phyloP scores from a whole-genome alignment of 306 rosid genomes.

The Luffa acutangula region DNA sequence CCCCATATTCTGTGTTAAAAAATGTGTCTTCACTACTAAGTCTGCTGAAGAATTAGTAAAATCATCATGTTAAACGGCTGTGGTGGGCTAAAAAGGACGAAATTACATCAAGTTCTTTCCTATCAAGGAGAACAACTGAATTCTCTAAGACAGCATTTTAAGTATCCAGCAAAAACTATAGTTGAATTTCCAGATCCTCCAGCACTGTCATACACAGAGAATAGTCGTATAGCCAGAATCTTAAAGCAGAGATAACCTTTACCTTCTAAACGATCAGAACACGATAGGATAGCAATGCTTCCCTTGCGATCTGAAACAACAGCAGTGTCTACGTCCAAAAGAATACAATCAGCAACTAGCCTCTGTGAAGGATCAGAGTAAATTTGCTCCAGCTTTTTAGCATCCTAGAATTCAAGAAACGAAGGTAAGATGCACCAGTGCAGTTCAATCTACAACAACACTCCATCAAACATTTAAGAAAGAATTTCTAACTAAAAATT shows the following conservation, averaged over 20 bases:
- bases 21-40: not conserved
- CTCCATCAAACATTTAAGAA: not conserved
- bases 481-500: not conserved
- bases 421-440: conserved; percentile 19
- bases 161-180: not conserved
- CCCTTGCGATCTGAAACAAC: conserved; percentile 97
- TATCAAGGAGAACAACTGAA: not conserved
- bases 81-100: not conserved
- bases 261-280: conserved; percentile 72
- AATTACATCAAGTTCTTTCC: not conserved
- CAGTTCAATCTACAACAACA: not conserved
- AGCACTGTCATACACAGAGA: not conserved
- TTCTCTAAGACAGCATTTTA: not conserved
- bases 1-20: not conserved
- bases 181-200: not conserved
- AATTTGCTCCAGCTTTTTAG: conserved; percentile 67
- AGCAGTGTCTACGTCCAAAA: conserved; percentile 69
- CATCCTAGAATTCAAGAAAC: conserved; percentile 44
- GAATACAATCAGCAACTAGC: conserved; percentile 87
- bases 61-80: not conserved
- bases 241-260: conserved; percentile 8
- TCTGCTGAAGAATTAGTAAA: not conserved
- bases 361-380: conserved; percentile 72
- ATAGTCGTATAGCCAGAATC: not conserved
- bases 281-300: conserved; percentile 69